A percentile compares a stretch with the other conserved stretches of the same genome.
phyloP scores from a whole-genome alignment of 306 rosid species.

The Castanea sativa region DNA sequence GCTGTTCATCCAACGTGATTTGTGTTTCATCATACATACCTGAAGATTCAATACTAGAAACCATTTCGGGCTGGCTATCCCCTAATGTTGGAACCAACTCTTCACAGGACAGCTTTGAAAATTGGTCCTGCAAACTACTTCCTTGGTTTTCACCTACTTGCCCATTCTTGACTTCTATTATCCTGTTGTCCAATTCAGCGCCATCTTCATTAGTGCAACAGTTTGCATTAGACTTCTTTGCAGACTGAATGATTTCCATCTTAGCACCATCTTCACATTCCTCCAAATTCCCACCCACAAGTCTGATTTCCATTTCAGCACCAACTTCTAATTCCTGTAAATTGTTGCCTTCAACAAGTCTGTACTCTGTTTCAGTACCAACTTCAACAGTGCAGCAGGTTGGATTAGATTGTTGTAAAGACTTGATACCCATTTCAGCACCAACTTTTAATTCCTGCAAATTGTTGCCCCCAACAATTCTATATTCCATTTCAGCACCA shows the following conservation, averaged over 20 bases:
- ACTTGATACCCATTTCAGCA: too few relatives aligned
- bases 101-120: constrained; percentile 59
- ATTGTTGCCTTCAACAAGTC: too few relatives aligned
- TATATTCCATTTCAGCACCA: too few relatives aligned
- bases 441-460: too few relatives aligned
- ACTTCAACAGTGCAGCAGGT: too few relatives aligned
- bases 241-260: constrained; percentile 23
- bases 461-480: too few relatives aligned
- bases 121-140: constrained; percentile 55
- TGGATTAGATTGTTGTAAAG: too few relatives aligned
- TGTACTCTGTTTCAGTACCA: too few relatives aligned
- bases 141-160: constrained; percentile 35
- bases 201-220: constrained; percentile 25
- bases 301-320: background rate
- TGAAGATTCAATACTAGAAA: constrained; percentile 42
- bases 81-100: constrained; percentile 27
- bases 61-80: constrained; percentile 43
- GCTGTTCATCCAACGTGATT: constrained; percentile 38
- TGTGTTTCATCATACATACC: constrained; percentile 60
- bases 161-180: constrained; percentile 26
- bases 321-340: too few relatives aligned
- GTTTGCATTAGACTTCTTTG: constrained; percentile 29
- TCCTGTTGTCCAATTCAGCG: constrained; percentile 30
- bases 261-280: constrained; percentile 21
- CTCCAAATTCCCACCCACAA: constrained; percentile 19